Evolutionary conservation across 768 basidiomycete species (phyloP), one percentile per base, ranked within the genome.

Genomic region (Pulveroboletus sp.): DNA sequence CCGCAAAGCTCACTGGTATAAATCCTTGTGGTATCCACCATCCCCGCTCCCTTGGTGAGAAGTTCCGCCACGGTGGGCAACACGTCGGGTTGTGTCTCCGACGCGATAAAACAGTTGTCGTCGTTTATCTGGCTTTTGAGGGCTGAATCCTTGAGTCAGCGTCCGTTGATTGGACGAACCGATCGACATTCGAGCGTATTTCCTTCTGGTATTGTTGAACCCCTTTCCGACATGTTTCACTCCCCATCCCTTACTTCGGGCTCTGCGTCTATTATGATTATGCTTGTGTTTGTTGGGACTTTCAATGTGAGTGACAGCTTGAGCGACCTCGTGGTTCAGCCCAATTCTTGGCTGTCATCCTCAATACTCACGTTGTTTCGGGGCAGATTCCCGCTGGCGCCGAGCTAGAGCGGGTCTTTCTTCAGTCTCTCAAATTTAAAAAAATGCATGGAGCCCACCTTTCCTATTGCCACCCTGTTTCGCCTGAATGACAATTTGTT

Each of bases 181-280:
- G 5, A 55, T 55, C 16, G 62, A 55, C 56, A 61, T 63, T 43
- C 63, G 60, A 11, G 50, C 50, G 16, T 53, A 51, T 34, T 41
- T 50, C 42, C 38, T 50, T 34, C 43, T 43, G 19, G 20, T 11
- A 20, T 37, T 45, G 8, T 24, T 27, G 29, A n/a, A 40, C 20
- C 23, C 42, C 35, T 49, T 65, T 30, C n/a, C 45, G 34, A 43
- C 16, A 16, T 8, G 24, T 17, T 51, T 53, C 6, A 19, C n/a
- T 2, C 27, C 17, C 62, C 55, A 57, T 20, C 20, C 22, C 27
- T 17, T 45, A 36, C 26, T 22, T 34, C 47, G 19, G 37, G 27
- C 8, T 17, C n/a, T 27, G 16, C 50, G 47, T 27, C 48, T 39
- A 31, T 22, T 20, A 17, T 36, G 13, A 5, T 31, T 12, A 24